Evolutionary conservation across 352 stramenopile species (phyloP), one percentile per base, ranked within the genome.

Genomic region (Globisporangium heterothallicum): DNA sequence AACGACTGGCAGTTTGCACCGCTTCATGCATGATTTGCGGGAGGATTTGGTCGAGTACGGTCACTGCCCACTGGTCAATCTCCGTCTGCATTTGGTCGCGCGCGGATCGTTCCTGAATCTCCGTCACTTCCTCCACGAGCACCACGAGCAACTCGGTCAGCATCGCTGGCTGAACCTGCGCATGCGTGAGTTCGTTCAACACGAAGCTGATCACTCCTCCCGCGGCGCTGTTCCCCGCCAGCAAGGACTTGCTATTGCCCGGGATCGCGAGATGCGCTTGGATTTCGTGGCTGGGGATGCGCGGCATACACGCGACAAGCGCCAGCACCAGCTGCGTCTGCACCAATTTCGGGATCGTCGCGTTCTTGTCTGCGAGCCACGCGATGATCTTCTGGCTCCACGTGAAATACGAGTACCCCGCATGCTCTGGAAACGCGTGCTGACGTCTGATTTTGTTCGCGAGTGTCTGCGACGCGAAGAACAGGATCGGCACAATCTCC

Each of bases 401-500:
- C 21, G 52, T 53, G 16, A 57, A 49, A 30, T 74, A 60, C 47
- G 65, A 69, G 43, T 47, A 65, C 30, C 53, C 18, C 27, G 35
- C 42, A 4, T 29, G 44, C 29, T 27, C 66, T 0, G 68, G 68
- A 53, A 84, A 61, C 53, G 58, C 56, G 29, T 77, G 67, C 40
- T 87, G 70, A 19, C 78, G 75, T 5, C 81, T 76, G 16, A 92
- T 53, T 59, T 91, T 90, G 64, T 76, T 89, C n/a, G 79, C 78
- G 44, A 92, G 68, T 58, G 82, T 92, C 68, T 92, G 82, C 16
- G 82, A 66, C 19, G 82, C 70, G 62, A 92, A 92, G 63, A 91
- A 92, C 22, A 87, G 62, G 19, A 79, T 63, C 12, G 80, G 77
- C 12, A 84, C 61, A 34, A 53, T 54, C 26, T 61, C 53, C 10